Evolutionary conservation across 495 filamentous ascomycete genomes (phyloP), one percentile per base, ranked within the genome.

Genomic region (Neurospora sp.): DNA sequence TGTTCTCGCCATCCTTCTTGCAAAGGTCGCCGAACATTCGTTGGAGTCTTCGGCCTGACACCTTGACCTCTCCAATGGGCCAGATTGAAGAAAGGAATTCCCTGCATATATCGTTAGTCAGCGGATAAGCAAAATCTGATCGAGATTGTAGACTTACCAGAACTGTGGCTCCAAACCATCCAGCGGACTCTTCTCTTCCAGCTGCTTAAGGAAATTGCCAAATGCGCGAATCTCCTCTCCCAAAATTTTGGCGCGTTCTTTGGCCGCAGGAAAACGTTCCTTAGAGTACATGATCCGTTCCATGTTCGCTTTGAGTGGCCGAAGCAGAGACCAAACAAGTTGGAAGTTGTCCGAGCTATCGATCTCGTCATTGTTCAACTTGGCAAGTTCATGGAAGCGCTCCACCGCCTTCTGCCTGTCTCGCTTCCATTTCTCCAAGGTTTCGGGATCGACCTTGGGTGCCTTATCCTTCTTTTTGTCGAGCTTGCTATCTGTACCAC

Each of bases 1-100:
- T 74, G 69, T 76, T 75, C 22, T 20, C 31, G 44, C 77, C 75
- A 22, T 81, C 77, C 70, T 79, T 78, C 18, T 77, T 74, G 20
- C 77, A 42, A 53, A 88, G 78, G 69, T 82, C 82, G 22, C 80
- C 77, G 75, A 83, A 86, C 84, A 87, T 88, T 31, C 75, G 76
- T 72, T 84, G 82, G 14, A 88, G 76, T 40, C 83, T 78, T 48
- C 75, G 74, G 20, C 83, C 83, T 0, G 82, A 76, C 7, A 82
- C 80, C 65, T 74, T 80, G n/a, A 78, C 74, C 9, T 82, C 77
- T n/a, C 76, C 77, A n/a, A 82, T 73, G n/a, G 80, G 80, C 80
- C 80, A 82, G 70, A 82, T 82, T 10, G 78, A 79, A n/a, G 80
- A 80, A 69, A 82, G 69, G 59, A 82, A 82, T 53, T 80, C 79